Percentiles rank a stretch among this genome's conserved stretches.
Conservation (phyloP, 1,284 basidiomycete genomes). For the Rhodotorula glutinis region DNA sequence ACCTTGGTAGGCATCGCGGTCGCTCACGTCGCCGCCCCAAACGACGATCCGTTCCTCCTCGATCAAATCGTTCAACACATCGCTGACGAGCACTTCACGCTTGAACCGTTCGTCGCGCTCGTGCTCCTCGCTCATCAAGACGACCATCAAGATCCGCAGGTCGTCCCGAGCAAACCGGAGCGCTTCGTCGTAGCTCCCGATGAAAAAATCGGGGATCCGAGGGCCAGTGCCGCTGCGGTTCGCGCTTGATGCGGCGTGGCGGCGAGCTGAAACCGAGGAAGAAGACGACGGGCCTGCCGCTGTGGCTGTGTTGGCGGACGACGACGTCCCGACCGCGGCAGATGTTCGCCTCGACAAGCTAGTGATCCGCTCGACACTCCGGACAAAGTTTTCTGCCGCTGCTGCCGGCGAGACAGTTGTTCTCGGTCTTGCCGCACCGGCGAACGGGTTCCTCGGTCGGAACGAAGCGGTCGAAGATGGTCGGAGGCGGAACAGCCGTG, state of each 20-base stretch:
- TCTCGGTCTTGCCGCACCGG: slow-evolving; percentile 8
- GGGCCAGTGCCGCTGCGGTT: slow-evolving; percentile 7
- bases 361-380: slow-evolving; percentile 72
- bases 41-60: slow-evolving; percentile 67
- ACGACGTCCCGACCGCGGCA: not conserved
- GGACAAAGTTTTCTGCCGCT: slow-evolving; percentile 67
- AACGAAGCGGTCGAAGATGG: slow-evolving; percentile 15
- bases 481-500: slow-evolving; percentile 28
- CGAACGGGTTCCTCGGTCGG: slow-evolving; percentile 36
- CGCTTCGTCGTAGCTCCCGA: slow-evolving; percentile 78
- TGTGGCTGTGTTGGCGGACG: not conserved
- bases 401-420: slow-evolving; percentile 50
- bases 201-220: slow-evolving; percentile 55
- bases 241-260: slow-evolving; percentile 3
- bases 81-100: slow-evolving; percentile 70
- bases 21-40: slow-evolving; percentile 80
- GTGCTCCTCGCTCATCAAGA: slow-evolving; percentile 86
- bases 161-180: slow-evolving; percentile 68
- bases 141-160: slow-evolving; percentile 68
- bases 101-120: slow-evolving; percentile 85
- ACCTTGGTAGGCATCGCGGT: slow-evolving; percentile 80
- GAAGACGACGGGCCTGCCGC: slow-evolving; percentile 47
- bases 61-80: slow-evolving; percentile 63
- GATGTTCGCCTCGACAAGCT: slow-evolving; percentile 49
- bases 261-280: slow-evolving; percentile 15